Evolutionary conservation across 2,329 filamentous ascomycete species (phyloP).

Genomic region (Torrubiella hemipterigena): DNA sequence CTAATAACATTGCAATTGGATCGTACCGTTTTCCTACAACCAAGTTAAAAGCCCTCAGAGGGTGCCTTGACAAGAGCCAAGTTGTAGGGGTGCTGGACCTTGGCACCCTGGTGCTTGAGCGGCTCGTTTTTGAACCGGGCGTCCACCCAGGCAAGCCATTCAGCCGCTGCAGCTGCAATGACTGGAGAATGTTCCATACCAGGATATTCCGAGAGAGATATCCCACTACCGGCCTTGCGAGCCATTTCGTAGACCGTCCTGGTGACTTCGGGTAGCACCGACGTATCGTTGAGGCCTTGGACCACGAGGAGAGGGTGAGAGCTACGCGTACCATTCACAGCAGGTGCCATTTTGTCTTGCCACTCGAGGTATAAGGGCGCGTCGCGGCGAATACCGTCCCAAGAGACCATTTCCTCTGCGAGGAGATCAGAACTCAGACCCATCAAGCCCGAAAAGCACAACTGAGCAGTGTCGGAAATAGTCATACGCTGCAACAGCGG

Average conservation of each 20-base stretch:
- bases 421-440: not conserved
- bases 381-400: not conserved
- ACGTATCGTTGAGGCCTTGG: constrained; percentile 1
- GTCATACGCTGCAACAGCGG: not conserved
- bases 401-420: not conserved
- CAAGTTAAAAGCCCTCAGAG: not conserved
- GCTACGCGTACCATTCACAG: not conserved
- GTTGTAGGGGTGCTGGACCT: not conserved
- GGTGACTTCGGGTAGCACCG: not conserved
- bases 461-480: constrained; percentile 1
- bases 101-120: not conserved
- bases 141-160: constrained; percentile 1
- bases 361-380: not conserved
- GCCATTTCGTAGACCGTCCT: not conserved
- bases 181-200: constrained; percentile 1
- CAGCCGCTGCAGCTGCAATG: not conserved
- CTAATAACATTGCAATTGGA: too few relatives aligned
- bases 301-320: not conserved
- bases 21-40: too few relatives aligned
- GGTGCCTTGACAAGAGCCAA: constrained; percentile 1
- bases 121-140: not conserved
- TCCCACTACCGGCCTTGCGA: not conserved
- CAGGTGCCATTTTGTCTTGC: constrained; percentile 2
- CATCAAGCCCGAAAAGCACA: constrained; percentile 4
- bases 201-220: not conserved